Base-by-base conservation (phyloP, 805 yeast species). In the Cyberlindnera saturnus region DNA sequence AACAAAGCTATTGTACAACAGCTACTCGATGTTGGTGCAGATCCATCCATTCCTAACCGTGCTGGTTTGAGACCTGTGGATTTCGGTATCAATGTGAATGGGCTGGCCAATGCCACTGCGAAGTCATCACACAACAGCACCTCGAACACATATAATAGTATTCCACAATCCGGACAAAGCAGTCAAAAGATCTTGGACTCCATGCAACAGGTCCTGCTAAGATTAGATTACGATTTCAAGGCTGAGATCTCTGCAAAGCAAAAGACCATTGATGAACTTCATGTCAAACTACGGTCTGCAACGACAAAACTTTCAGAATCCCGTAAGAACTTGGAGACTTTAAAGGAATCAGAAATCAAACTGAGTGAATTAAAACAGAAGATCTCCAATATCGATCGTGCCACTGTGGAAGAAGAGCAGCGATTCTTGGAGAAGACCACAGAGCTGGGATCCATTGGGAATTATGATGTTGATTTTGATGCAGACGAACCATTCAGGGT, bases 401-500 rank as follows among this genome's bases (percentile, higher is more conserved):
- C 86, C 0, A 78, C 83, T 19, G 64, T 66, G 11, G 83, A 77
- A 39, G 90, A 85, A 49, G 81, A 82, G 46, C 64, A 65, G 17
- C 68, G 71, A 44, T 84, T 83, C 61, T 58, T 68, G 31, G 66
- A 69, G 38, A 64, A 60, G 41, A 64, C 65, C 41, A 65, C 63
- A 47, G 70, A 65, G 43, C 48, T 67, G 17, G 70, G 65, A 31
- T 58, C 55, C 47, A 60, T 62, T 58, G 63, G 67, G 55, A 56
- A 60, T 51, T 71, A 63, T 47, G 75, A 74, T 19, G 82, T 80
- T 20, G 79, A 74, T 44, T 82, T 79, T 54, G 91, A 85, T 62
- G 91, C 96, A 0, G 97, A 90, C 63, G 91, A 86, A 57, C 96
- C 96, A n/a, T 91, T 87, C 63, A 73, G 84, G 39, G 75, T 87